Percentiles rank a stretch among this genome's conserved stretches.
Conservation (phyloP, 768 basidiomycete genomes). For the Candolleomyces aberdarensis region DNA sequence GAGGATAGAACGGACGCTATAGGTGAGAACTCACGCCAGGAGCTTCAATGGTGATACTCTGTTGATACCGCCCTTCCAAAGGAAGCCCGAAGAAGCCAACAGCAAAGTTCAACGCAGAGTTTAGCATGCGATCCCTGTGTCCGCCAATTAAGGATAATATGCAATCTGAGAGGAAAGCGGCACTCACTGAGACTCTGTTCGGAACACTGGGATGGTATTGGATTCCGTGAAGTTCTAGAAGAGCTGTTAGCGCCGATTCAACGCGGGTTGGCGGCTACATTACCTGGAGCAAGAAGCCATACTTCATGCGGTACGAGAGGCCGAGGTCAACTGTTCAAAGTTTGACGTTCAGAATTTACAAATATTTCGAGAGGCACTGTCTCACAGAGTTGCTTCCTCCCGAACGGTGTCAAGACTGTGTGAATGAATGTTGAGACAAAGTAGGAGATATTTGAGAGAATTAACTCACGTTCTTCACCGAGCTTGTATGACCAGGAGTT, state of each 20-base stretch:
- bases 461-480: constrained; percentile 69
- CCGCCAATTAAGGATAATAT: background rate
- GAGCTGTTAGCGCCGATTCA: background rate
- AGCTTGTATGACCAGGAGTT: constrained; percentile 88
- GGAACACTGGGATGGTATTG: constrained; percentile 70
- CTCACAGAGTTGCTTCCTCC: constrained; percentile 80
- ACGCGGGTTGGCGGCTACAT: too few relatives aligned
- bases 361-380: constrained; percentile 4
- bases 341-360: background rate
- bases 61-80: constrained; percentile 67
- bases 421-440: background rate
- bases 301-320: constrained; percentile 71
- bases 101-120: constrained; percentile 64
- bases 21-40: constrained; percentile 39
- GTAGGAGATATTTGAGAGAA: background rate
- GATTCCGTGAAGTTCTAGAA: constrained; percentile 54
- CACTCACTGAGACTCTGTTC: constrained; percentile 68
- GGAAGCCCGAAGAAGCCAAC: constrained; percentile 79
- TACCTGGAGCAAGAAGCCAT: constrained; percentile 72
- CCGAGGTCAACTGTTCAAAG: constrained; percentile 56
- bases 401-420: constrained; percentile 84
- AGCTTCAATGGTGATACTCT: constrained; percentile 72
- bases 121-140: constrained; percentile 66
- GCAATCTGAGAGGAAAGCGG: background rate
- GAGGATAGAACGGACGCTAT: constrained; percentile 8